These are phyloP conservation scores for Fusarium penzigii DNA, from an alignment of 2,329 filamentous ascomycete genomes.

Conservation along the genomic window DNA sequence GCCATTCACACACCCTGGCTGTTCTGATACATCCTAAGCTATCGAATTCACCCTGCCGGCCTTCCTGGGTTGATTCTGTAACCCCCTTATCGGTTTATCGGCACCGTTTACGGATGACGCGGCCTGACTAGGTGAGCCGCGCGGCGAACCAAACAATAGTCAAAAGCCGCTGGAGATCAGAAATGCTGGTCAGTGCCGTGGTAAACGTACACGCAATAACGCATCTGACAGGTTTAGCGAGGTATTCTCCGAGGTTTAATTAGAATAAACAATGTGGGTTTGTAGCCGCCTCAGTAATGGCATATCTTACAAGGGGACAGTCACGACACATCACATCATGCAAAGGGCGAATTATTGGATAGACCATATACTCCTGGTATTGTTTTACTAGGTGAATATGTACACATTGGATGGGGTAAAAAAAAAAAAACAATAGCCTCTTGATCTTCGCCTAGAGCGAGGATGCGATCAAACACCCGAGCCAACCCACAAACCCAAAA, in stretches of 20 bases:
- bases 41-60: neutral
- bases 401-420: slow-evolving; percentile 9
- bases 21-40: neutral
- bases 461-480: too few species aligned
- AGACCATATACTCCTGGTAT: slow-evolving; percentile 13
- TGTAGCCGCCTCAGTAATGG: neutral
- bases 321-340: slow-evolving; percentile 2
- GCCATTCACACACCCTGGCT: neutral
- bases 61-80: slow-evolving; percentile 2
- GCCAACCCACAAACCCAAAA: neutral
- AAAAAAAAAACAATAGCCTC: neutral
- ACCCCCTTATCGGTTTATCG: slow-evolving; percentile 19
- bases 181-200: too few species aligned
- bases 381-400: slow-evolving; percentile 17
- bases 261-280: too few species aligned
- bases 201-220: too few species aligned
- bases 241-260: too few species aligned
- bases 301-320: neutral
- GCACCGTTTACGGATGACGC: slow-evolving; percentile 24
- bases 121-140: slow-evolving; percentile 18
- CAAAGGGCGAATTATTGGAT: neutral
- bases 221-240: too few species aligned
- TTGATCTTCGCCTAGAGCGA: neutral
- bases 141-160: slow-evolving; percentile 5
- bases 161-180: too few species aligned